Evolutionary conservation across 345 rosid genomes (phyloP).

Genomic region (Jatropha curcas): DNA sequence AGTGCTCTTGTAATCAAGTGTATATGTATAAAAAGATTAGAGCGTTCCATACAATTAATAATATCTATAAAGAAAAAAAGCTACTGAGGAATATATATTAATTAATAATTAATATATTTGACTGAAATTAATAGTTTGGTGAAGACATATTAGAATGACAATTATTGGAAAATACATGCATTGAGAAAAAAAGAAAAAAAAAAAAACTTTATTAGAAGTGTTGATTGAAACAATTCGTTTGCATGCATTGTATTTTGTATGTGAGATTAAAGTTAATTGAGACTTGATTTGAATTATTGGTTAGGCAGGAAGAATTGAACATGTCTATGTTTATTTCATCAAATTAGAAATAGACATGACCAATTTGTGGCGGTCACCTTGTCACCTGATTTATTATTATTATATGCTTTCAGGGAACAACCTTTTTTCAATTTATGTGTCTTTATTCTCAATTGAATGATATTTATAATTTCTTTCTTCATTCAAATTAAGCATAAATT

Average conservation of each 20-base stretch:
- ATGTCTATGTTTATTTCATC: slow-evolving; percentile 8
- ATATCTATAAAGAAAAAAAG: too few species aligned
- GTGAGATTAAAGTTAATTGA: slow-evolving; percentile 19
- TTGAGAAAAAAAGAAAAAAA: not conserved
- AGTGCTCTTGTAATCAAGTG: slow-evolving; percentile 13
- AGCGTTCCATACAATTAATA: not conserved
- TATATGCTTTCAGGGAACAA: not conserved
- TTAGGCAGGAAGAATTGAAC: slow-evolving; percentile 30
- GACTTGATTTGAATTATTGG: slow-evolving; percentile 28
- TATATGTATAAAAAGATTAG: too few species aligned
- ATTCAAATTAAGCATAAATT: not conserved
- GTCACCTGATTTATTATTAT: slow-evolving; percentile 30
- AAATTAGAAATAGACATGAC: slow-evolving; percentile 31
- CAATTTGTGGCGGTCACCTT: slow-evolving; percentile 30
- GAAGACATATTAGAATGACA: slow-evolving; percentile 10
- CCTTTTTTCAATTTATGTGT: not conserved
- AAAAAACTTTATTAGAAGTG: not conserved
- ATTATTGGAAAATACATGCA: slow-evolving; percentile 32
- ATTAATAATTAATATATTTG: too few species aligned
- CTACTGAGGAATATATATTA: too few species aligned
- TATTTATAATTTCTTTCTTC: too few species aligned
- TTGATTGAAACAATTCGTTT: slow-evolving; percentile 16
- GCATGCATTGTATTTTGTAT: slow-evolving; percentile 29
- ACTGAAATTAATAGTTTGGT: too few species aligned
- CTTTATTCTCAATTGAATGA: too few species aligned